Conservation (phyloP, 352 stramenopile genomes). For the Paralagenidium karlingii region DNA sequence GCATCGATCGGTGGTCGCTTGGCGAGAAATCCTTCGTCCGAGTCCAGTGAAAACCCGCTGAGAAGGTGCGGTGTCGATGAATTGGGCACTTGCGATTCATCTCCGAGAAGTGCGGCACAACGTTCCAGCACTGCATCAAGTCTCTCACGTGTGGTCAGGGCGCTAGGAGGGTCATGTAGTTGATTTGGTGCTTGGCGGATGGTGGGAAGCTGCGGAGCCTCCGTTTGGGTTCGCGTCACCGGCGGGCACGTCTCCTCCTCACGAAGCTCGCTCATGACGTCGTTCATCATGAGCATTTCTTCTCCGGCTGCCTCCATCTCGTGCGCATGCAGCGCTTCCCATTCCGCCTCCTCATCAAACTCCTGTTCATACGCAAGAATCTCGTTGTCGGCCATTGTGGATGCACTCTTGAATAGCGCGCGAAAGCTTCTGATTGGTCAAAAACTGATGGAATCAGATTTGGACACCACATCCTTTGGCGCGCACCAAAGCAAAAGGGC, state of each 20-base stretch:
- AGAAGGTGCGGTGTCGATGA: background rate
- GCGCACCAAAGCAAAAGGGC: background rate
- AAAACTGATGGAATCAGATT: constrained; percentile 3
- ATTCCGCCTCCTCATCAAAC: constrained; percentile 64
- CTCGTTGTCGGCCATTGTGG: constrained; percentile 45
- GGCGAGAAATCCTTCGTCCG: constrained; percentile 19
- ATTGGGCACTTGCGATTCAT: constrained; percentile 6
- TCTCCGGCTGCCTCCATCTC: constrained; percentile 72
- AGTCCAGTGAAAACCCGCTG: background rate
- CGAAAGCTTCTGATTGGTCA: constrained; percentile 13
- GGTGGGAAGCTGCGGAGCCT: background rate
- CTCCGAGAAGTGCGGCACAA: constrained; percentile 41
- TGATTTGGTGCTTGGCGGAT: background rate
- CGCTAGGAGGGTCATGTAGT: background rate
- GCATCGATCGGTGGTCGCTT: constrained; percentile 47
- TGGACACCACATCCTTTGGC: background rate
- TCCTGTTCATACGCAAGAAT: constrained; percentile 72
- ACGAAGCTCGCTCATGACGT: constrained; percentile 12
- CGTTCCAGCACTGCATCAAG: constrained; percentile 44
- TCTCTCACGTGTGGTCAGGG: constrained; percentile 21
- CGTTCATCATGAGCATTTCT: constrained; percentile 41
- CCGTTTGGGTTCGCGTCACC: constrained; percentile 3
- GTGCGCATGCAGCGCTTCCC: constrained; percentile 67
- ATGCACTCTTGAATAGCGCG: constrained; percentile 8
- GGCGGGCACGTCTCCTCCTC: background rate